These are phyloP conservation scores for Hebeloma cylindrosporum DNA, from an alignment of 768 basidiomycete genomes.

Conservation along the genomic window DNA sequence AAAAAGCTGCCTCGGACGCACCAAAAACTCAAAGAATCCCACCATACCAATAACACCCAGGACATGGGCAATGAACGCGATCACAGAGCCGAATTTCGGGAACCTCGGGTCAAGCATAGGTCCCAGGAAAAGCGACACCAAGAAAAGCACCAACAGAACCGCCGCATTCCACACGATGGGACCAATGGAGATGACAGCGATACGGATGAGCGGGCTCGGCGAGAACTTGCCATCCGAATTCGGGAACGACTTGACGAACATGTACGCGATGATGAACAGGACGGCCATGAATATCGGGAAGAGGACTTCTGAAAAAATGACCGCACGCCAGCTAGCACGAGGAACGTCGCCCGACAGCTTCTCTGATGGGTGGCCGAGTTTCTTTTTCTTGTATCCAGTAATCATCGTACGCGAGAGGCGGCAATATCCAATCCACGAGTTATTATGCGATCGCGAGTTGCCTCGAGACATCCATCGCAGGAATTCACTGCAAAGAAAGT, in stretches of 20 bases:
- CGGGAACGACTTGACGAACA: slow-evolving; percentile 91
- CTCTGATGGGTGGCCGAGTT: slow-evolving; percentile 94
- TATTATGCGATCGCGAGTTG: slow-evolving; percentile 94
- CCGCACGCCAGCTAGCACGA: slow-evolving; percentile 89
- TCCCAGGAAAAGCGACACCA: slow-evolving; percentile 89
- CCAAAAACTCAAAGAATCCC: slow-evolving; percentile 95
- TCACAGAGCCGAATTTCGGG: slow-evolving; percentile 88
- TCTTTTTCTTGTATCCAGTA: slow-evolving; percentile 99
- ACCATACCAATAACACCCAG: slow-evolving; percentile 84
- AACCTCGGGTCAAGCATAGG: slow-evolving; percentile 84
- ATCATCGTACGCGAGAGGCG: slow-evolving; percentile 97
- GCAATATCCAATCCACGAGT: slow-evolving; percentile 99
- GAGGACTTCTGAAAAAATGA: slow-evolving; percentile 83
- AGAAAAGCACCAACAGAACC: slow-evolving; percentile 81
- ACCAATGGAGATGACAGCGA: slow-evolving; percentile 89
- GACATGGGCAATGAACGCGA: slow-evolving; percentile 87
- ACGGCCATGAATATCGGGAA: slow-evolving; percentile 85
- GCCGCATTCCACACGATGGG: slow-evolving; percentile 96
- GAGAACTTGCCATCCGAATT: slow-evolving; percentile 55
- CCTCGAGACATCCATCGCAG: slow-evolving; percentile 99
- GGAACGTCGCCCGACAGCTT: slow-evolving; percentile 96
- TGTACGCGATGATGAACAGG: slow-evolving; percentile 84
- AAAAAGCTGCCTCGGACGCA: slow-evolving; percentile 39
- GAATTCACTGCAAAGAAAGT: slow-evolving; percentile 69
- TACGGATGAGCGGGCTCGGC: slow-evolving; percentile 86